Percentiles rank a stretch among this genome's conserved stretches.
Conservation (phyloP, 768 basidiomycete species). For the Kwoniella botswanensis region DNA sequence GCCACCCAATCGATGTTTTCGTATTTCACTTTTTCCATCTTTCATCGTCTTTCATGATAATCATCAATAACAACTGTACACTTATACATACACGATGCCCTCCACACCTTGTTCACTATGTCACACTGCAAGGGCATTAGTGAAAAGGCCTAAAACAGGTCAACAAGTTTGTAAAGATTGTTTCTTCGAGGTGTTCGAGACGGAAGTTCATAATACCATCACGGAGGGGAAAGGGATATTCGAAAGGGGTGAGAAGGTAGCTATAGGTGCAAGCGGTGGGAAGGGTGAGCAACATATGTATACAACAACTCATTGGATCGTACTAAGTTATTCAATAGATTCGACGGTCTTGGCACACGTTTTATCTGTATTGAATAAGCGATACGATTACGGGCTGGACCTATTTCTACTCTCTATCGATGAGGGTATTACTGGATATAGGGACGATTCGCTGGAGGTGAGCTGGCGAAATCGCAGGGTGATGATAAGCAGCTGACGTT, state of each 20-base stretch:
- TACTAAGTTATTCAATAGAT: constrained; percentile 63
- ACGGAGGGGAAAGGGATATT: constrained; percentile 75
- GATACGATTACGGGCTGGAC: constrained; percentile 89
- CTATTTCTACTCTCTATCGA: constrained; percentile 94
- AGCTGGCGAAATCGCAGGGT: constrained; percentile 4
- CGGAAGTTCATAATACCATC: constrained; percentile 97
- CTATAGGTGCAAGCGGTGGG: constrained; percentile 97
- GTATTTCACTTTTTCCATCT: not conserved
- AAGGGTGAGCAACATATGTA: constrained; percentile 69
- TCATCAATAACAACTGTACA: not conserved
- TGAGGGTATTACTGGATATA: constrained; percentile 96
- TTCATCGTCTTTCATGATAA: not conserved
- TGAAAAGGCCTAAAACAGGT: constrained; percentile 94
- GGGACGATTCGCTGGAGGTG: constrained; percentile 96
- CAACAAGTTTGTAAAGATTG: constrained; percentile 96
- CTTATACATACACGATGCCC: constrained; percentile 66
- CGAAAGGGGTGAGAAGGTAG: constrained; percentile 85
- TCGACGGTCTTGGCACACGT: constrained; percentile 97
- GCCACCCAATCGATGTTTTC: constrained; percentile 9
- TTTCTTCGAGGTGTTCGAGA: constrained; percentile 90
- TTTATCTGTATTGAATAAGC: constrained; percentile 92
- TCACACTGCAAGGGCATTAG: constrained; percentile 74
- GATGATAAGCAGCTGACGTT: not conserved
- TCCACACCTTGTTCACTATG: constrained; percentile 80
- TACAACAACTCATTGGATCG: no score